Base-by-base conservation (phyloP, 73 alveolate genomes). In the Paraurostyla sp. region DNA sequence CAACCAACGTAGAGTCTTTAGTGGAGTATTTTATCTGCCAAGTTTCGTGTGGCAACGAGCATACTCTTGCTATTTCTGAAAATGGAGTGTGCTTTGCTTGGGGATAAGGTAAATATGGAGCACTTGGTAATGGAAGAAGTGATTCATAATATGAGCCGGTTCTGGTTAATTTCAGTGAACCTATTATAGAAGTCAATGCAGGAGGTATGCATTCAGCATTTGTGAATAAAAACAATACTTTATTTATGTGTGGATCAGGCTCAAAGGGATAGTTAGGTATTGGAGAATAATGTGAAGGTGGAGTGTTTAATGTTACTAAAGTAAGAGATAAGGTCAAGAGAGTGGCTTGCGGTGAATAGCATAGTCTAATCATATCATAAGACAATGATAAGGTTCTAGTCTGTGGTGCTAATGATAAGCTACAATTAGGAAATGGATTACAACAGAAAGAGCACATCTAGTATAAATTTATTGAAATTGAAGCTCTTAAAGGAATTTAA, bases 11-110 rank as follows among this genome's bases (percentile, higher is more conserved):
- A 18, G 95, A 91, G 58, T 29, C 73, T 42, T 78, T 88, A 15
- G 49, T 32, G 15, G 80, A 83, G 59, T 25, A 75, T 27, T 75
- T 90, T 84, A 88, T 93, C 51, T 80, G 82, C 1, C 87, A 89
- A 62, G 95, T 96, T 18, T 90, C 99, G 0, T 94, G 97, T 63
- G 99, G 99, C 20, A 85, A 80, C 1, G 91, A 91, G 36, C 98
- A 94, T 84, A 91, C 97, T 7, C 56, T 94, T 29, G 97, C 97
- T 27, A 63, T 87, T 43, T 86, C 97, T 54, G 95, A 90, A 69
- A 95, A 89, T 69, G 97, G 97, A 46, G 82, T 63, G 35, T 88
- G 90, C 56, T 96, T 71, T 76, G 85, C 94, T 18, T 96, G 99
- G 99, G 99, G 99, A 0, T 54, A 52, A 0, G 94, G 93, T 0